Percentiles rank a stretch among this genome's conserved stretches.
Evolutionary conservation across 129 eudicot species (phyloP).

Genomic region (Helianthus tuberosus): DNA sequence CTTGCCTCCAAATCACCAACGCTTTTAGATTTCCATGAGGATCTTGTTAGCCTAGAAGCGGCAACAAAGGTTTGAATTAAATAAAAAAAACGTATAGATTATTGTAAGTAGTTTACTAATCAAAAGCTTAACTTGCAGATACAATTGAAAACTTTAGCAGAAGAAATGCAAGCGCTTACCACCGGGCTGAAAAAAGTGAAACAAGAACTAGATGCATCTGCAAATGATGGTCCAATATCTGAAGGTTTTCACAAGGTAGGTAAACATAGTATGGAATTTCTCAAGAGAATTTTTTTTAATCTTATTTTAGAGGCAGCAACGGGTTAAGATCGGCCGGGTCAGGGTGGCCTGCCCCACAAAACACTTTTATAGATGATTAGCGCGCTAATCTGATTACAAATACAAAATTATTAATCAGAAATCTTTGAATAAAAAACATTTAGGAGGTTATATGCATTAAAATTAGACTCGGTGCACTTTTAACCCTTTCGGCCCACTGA

Average conservation of each 20-base stretch:
- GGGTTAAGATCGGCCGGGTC: neutral
- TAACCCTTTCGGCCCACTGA: no score
- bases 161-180: constrained; percentile 98
- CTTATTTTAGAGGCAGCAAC: neutral
- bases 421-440: no score
- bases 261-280: constrained; percentile 16
- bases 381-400: neutral
- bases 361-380: neutral
- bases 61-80: constrained; percentile 72
- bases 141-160: constrained; percentile 94
- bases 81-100: constrained; percentile 41
- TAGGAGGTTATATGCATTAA: neutral
- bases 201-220: constrained; percentile 84
- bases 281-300: neutral
- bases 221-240: constrained; percentile 94
- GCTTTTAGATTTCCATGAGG: constrained; percentile 81
- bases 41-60: constrained; percentile 82
- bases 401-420: no score
- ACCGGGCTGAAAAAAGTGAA: constrained; percentile 91
- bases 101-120: neutral
- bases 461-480: no score
- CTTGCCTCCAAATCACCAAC: constrained; percentile 76
- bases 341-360: neutral
- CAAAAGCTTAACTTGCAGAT: constrained; percentile 52
- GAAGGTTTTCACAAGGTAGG: constrained; percentile 76